Conservation (phyloP, 2,329 filamentous ascomycete genomes). For the Aspergillus brasiliensis region DNA sequence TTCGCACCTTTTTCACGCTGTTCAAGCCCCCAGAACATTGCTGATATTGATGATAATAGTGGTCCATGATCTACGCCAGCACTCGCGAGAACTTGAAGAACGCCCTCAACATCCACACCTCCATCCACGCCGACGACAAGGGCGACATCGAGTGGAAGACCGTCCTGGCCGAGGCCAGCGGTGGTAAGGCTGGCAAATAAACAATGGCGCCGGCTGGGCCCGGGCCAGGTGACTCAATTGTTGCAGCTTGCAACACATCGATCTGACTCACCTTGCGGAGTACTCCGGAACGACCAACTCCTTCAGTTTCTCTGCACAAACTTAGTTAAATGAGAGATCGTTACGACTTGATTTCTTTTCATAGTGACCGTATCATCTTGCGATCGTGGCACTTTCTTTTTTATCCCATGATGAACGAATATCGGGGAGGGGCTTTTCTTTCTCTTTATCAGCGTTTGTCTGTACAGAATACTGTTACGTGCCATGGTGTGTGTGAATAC, state of each 20-base stretch:
- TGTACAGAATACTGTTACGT: slow-evolving; percentile 31
- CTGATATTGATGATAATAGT: slow-evolving; percentile 32
- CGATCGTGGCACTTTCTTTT: slow-evolving; percentile 21
- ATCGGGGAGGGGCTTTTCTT: slow-evolving; percentile 20
- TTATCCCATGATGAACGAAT: slow-evolving; percentile 14
- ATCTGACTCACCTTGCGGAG: slow-evolving; percentile 19
- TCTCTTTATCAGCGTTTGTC: slow-evolving; percentile 27
- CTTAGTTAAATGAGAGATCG: slow-evolving; percentile 43
- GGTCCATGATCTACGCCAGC: slow-evolving; percentile 55
- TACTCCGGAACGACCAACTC: slow-evolving; percentile 31
- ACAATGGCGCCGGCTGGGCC: slow-evolving; percentile 39
- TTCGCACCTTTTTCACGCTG: too few species aligned
- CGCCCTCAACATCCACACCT: slow-evolving; percentile 46
- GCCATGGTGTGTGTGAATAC: slow-evolving; percentile 17
- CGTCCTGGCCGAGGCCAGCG: slow-evolving; percentile 43
- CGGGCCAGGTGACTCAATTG: slow-evolving; percentile 30
- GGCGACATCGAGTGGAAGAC: slow-evolving; percentile 46
- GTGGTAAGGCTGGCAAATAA: slow-evolving; percentile 44
- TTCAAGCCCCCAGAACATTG: background rate
- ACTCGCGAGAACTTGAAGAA: slow-evolving; percentile 53
- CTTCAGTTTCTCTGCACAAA: slow-evolving; percentile 33
- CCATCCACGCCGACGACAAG: slow-evolving; percentile 47
- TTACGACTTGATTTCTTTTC: slow-evolving; percentile 37
- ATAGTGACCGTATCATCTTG: slow-evolving; percentile 24
- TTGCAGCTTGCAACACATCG: slow-evolving; percentile 22